Conservation (phyloP, 768 basidiomycete species). For the Boletus rex-veris region DNA sequence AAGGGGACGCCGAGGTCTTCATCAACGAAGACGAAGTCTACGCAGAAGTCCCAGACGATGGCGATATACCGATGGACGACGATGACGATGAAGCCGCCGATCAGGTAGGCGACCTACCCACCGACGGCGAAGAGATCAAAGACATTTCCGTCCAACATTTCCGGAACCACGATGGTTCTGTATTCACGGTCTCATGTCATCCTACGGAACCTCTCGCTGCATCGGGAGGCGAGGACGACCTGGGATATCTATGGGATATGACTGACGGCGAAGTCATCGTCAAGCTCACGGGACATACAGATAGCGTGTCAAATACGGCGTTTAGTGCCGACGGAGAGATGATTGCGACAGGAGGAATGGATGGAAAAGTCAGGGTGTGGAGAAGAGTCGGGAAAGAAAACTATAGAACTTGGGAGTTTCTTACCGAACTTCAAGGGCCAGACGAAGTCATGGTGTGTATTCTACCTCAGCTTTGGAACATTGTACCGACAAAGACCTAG, state of each 20-base stretch:
- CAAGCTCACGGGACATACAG: constrained; percentile 87
- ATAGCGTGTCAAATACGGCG: constrained; percentile 76
- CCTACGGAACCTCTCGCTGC: constrained; percentile 77
- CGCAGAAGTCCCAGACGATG: constrained; percentile 62
- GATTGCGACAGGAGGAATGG: constrained; percentile 97
- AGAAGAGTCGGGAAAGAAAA: constrained; percentile 72
- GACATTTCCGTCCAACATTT: constrained; percentile 73
- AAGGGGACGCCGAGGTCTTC: constrained; percentile 55
- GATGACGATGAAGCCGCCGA: constrained; percentile 59
- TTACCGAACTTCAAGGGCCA: constrained; percentile 88
- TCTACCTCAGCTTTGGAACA: neutral
- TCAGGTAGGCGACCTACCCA: constrained; percentile 41
- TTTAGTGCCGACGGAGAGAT: constrained; percentile 91
- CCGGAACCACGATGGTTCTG: constrained; percentile 64
- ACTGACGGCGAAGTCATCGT: constrained; percentile 76
- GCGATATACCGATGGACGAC: constrained; percentile 69
- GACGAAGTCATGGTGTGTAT: constrained; percentile 88
- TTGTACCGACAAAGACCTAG: constrained; percentile 38
- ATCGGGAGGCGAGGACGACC: constrained; percentile 94
- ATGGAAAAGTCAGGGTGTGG: constrained; percentile 93
- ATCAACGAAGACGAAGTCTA: constrained; percentile 65
- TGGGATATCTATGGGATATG: constrained; percentile 91
- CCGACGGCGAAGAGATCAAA: constrained; percentile 40
- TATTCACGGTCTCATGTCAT: constrained; percentile 83
- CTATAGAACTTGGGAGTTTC: constrained; percentile 87